Percentiles rank a stretch among this genome's conserved stretches.
These are phyloP conservation scores for Podospora sp. DNA, from an alignment of 495 filamentous ascomycete species.

Conservation along the genomic window DNA sequence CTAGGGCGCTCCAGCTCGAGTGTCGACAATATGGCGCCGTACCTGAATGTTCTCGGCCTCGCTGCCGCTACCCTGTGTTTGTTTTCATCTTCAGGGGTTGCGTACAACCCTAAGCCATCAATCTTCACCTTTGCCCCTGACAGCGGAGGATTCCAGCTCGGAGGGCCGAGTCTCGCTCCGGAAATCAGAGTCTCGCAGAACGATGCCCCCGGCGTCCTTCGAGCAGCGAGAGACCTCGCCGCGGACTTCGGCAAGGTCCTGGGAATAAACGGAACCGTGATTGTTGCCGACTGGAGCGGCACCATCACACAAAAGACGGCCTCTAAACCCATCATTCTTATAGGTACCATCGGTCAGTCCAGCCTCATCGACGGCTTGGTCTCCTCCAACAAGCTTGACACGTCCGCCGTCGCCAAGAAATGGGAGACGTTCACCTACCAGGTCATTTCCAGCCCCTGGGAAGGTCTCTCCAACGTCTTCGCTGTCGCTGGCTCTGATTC, in stretches of 20 bases:
- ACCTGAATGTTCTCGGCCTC: slow-evolving; percentile 18
- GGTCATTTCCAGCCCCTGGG: slow-evolving; percentile 53
- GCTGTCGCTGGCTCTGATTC: slow-evolving; percentile 65
- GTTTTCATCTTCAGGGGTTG: slow-evolving; percentile 6
- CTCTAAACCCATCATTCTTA: slow-evolving; percentile 44
- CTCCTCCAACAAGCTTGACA: slow-evolving; percentile 53
- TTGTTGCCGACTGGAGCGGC: slow-evolving; percentile 32
- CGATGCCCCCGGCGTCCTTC: slow-evolving; percentile 52
- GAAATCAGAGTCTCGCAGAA: slow-evolving; percentile 35
- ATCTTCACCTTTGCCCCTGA: slow-evolving; percentile 29
- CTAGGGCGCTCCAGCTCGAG: background rate
- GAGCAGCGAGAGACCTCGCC: slow-evolving; percentile 51
- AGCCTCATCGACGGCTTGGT: slow-evolving; percentile 50
- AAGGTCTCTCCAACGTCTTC: slow-evolving; percentile 51
- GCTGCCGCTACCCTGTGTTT: slow-evolving; percentile 14
- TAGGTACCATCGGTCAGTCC: slow-evolving; percentile 55
- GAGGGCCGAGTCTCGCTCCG: slow-evolving; percentile 28
- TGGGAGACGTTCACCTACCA: slow-evolving; percentile 64
- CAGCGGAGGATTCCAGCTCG: slow-evolving; percentile 29
- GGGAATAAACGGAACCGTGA: slow-evolving; percentile 42
- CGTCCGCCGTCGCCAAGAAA: slow-evolving; percentile 48
- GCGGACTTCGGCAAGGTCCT: slow-evolving; percentile 57
- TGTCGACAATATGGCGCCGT: slow-evolving; percentile 9
- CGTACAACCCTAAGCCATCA: slow-evolving; percentile 23
- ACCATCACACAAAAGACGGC: slow-evolving; percentile 31